phyloP scores from a whole-genome alignment of 345 rosid genomes.

The Rhodamnia rubescens region DNA sequence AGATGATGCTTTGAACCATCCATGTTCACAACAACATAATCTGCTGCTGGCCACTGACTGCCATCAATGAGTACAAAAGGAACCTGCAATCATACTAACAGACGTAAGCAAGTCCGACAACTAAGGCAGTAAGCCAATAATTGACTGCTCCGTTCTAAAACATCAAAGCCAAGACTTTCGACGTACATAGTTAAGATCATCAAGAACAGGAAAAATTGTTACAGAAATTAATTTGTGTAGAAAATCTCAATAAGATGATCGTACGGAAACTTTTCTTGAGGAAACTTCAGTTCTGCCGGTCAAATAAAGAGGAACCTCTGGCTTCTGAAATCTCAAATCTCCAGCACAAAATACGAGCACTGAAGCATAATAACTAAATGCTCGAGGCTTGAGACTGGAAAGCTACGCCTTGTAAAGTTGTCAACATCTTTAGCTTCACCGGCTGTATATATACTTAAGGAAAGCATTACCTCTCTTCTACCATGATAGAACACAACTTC shows the following conservation, averaged over 20 bases:
- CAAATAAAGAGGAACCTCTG: not conserved
- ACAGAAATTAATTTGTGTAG: not conserved
- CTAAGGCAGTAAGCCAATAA: not conserved
- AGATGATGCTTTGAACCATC: slow-evolving; percentile 65
- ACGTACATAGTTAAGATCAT: not conserved
- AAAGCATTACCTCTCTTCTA: not conserved
- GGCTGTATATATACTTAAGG: not conserved
- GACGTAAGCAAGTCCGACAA: not conserved
- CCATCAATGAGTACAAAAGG: slow-evolving; percentile 72
- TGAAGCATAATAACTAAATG: not conserved
- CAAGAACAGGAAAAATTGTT: not conserved
- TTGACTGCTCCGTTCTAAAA: not conserved
- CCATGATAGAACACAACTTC: not conserved
- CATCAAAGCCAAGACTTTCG: not conserved
- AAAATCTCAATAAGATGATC: not conserved
- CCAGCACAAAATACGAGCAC: not conserved
- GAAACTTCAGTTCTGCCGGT: not conserved
- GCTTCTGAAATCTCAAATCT: not conserved
- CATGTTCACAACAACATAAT: slow-evolving; percentile 57
- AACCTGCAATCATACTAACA: slow-evolving; percentile 31
- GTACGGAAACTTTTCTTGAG: not conserved
- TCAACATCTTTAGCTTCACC: not conserved
- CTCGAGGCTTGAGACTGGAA: not conserved
- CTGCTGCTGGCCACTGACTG: slow-evolving; percentile 27
- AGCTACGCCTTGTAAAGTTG: not conserved